Percentiles rank a stretch among this genome's conserved stretches.
Conservation (phyloP, 768 basidiomycete species). For the Asterophora lycoperdoides region DNA sequence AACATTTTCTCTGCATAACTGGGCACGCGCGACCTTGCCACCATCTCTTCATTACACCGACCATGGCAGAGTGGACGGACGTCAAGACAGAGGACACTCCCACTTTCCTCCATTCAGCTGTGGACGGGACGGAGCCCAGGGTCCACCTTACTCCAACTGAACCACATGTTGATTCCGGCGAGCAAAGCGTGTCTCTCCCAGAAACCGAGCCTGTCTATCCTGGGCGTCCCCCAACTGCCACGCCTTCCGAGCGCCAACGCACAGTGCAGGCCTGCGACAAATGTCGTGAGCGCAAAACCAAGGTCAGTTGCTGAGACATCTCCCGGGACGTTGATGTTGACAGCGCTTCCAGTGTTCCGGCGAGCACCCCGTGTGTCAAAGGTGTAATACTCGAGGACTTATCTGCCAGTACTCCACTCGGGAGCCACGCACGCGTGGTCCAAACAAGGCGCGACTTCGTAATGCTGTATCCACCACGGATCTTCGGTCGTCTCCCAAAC, state of each 20-base stretch:
- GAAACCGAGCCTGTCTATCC: slow-evolving; percentile 14
- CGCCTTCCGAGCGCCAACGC: slow-evolving; percentile 33
- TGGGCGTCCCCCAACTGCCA: slow-evolving; percentile 7
- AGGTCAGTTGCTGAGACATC: slow-evolving; percentile 30
- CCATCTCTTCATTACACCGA: neutral
- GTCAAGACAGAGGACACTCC: slow-evolving; percentile 13
- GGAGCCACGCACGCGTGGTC: slow-evolving; percentile 32
- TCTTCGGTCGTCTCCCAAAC: slow-evolving; percentile 12
- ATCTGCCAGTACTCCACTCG: slow-evolving; percentile 46
- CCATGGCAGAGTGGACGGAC: slow-evolving; percentile 15
- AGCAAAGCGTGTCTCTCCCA: slow-evolving; percentile 8
- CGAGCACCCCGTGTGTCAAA: slow-evolving; percentile 47
- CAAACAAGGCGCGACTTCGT: slow-evolving; percentile 26
- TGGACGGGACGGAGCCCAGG: slow-evolving; percentile 6
- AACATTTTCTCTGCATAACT: neutral
- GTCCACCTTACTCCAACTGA: slow-evolving; percentile 7
- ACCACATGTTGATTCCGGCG: slow-evolving; percentile 2
- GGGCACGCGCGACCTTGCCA: neutral
- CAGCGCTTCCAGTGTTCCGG: slow-evolving; percentile 46
- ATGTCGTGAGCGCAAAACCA: slow-evolving; percentile 55
- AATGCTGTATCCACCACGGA: slow-evolving; percentile 24
- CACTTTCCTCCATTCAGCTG: slow-evolving; percentile 7
- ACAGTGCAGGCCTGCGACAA: slow-evolving; percentile 54
- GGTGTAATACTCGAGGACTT: slow-evolving; percentile 47
- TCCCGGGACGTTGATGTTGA: neutral